Evolutionary conservation across 495 filamentous ascomycete species (phyloP).

Genomic region (Viridothelium virens): DNA sequence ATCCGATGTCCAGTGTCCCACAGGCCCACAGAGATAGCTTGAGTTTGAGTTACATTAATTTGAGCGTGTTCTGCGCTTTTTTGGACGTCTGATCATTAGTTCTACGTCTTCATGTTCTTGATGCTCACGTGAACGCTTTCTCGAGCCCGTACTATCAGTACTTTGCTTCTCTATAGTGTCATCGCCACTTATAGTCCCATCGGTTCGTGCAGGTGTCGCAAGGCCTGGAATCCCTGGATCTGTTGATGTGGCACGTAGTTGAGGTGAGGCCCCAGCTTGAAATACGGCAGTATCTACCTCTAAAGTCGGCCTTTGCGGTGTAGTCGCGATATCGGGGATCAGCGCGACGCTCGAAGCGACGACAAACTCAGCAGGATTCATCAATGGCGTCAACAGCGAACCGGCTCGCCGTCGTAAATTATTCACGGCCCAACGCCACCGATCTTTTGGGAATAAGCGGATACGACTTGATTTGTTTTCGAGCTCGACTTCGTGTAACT

Average conservation of each 20-base stretch:
- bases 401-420: constrained; percentile 2
- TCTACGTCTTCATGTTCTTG: not conserved
- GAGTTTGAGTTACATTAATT: not conserved
- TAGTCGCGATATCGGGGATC: constrained; percentile 2
- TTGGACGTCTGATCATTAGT: not conserved
- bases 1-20: constrained; percentile 7
- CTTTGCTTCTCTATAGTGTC: not conserved
- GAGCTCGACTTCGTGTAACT: constrained; percentile 11
- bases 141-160: not conserved
- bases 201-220: constrained; percentile 6
- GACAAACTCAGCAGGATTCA: constrained; percentile 9
- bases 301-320: not conserved
- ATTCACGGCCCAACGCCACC: constrained; percentile 9
- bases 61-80: constrained; percentile 5
- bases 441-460: constrained; percentile 9
- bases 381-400: constrained; percentile 7
- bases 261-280: not conserved
- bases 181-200: constrained; percentile 2
- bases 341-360: not conserved
- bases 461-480: constrained; percentile 11
- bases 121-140: not conserved
- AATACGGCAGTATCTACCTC: constrained; percentile 9
- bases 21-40: too few species aligned
- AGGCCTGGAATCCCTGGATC: constrained; percentile 2
- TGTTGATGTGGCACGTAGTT: not conserved